Conservation (phyloP, 2,329 filamentous ascomycete species). For the Cercospora sp. region DNA sequence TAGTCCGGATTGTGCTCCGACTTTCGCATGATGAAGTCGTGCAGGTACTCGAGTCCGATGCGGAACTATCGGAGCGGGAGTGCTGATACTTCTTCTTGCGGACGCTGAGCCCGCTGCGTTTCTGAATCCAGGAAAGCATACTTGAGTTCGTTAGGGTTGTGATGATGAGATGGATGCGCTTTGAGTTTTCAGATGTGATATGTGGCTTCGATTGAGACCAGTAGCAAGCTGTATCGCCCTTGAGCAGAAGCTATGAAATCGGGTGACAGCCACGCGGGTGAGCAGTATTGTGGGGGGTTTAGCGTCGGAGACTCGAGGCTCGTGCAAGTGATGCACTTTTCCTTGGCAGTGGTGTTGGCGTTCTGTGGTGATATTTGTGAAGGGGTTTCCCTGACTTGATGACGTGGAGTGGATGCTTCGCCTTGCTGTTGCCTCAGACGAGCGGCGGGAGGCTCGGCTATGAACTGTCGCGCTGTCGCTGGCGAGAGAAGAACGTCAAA, state of each 20-base stretch:
- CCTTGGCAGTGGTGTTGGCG: neutral
- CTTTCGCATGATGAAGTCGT: constrained; percentile 11
- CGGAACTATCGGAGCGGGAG: constrained; percentile 6
- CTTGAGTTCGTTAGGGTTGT: neutral
- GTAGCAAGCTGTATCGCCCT: constrained; percentile 10
- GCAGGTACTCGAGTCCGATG: constrained; percentile 6
- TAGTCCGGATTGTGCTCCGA: constrained; percentile 7
- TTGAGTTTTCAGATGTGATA: neutral
- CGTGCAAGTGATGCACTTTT: constrained; percentile 8
- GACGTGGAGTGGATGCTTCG: neutral
- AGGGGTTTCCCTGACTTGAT: neutral
- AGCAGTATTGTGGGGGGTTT: constrained; percentile 11
- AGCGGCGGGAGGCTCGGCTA: neutral
- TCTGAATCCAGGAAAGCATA: constrained; percentile 11
- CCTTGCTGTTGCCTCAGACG: neutral
- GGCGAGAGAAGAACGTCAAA: constrained; percentile 1
- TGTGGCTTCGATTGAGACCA: neutral
- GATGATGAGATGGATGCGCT: neutral
- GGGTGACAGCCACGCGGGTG: constrained; percentile 6
- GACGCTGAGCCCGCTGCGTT: constrained; percentile 10
- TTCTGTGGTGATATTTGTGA: neutral
- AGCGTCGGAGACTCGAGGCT: neutral
- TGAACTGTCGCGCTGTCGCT: neutral
- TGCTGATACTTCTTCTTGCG: constrained; percentile 10
- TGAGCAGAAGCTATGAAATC: constrained; percentile 11